These are phyloP conservation scores for Coemansia sp. DNA, from an alignment of 192 early-diverging fungal species.

Conservation along the genomic window DNA sequence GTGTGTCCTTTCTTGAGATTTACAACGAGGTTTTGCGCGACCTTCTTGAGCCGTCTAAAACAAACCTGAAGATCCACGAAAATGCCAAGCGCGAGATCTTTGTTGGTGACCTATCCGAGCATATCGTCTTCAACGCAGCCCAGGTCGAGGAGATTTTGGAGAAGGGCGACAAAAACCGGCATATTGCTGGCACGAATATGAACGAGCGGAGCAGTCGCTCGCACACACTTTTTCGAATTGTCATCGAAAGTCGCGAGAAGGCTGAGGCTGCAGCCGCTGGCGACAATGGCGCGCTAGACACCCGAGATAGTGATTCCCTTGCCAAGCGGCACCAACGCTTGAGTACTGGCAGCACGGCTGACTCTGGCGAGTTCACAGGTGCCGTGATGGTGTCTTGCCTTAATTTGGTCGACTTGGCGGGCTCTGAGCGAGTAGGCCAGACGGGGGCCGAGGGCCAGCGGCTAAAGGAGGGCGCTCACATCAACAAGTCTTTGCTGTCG, in stretches of 20 bases:
- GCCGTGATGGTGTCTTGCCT: conserved; percentile 54
- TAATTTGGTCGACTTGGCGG: conserved; percentile 96
- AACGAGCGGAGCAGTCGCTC: conserved; percentile 89
- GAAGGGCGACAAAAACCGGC: conserved; percentile 75
- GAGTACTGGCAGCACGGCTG: conserved; percentile 27
- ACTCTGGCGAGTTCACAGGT: conserved; percentile 37
- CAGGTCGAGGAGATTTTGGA: conserved; percentile 73
- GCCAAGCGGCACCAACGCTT: conserved; percentile 22
- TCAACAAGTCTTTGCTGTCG: conserved; percentile 88
- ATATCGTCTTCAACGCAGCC: conserved; percentile 54
- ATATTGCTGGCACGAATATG: conserved; percentile 87
- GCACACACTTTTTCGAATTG: conserved; percentile 94
- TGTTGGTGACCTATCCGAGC: conserved; percentile 60
- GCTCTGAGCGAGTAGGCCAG: conserved; percentile 83
- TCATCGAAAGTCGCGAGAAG: conserved; percentile 75
- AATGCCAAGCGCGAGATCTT: conserved; percentile 61
- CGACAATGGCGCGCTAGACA: background rate
- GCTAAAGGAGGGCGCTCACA: conserved; percentile 94
- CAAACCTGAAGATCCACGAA: conserved; percentile 86
- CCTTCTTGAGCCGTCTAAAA: conserved; percentile 75
- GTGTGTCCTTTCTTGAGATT: conserved; percentile 97
- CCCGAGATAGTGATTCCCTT: background rate
- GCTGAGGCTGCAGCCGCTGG: background rate
- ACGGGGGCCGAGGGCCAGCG: conserved; percentile 71
- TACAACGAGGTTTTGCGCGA: conserved; percentile 95